Evolutionary conservation across 176 grass and related monocot species (phyloP), one percentile per base, ranked within the genome.

Genomic region (Poa pratensis): DNA sequence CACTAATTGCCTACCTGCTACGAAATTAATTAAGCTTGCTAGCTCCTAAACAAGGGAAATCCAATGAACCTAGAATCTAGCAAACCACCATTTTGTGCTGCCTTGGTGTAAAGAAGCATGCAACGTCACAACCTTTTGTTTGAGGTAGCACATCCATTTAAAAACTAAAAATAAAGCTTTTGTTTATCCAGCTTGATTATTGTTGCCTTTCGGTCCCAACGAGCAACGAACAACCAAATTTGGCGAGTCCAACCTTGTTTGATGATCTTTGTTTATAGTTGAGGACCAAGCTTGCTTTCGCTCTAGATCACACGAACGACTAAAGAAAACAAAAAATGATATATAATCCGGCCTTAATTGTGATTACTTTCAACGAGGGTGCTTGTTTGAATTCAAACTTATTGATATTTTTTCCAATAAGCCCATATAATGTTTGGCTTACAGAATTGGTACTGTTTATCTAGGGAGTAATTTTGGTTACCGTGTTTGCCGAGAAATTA

Each of bases 1-100:
- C 9, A 2, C 42, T 45, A 2, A 45, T 11, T 11, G 9, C 45
- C n/a, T 64, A 17, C 55, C 9, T 63, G 23, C 9, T 17, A 46
- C 34, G 22, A 22, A 45, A 65, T 50, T 50, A 50, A 50, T 15
- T 50, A 50, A 50, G 48, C 48, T 49, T 46, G 12, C 15, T 45
- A 9, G 79, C 13, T n/a, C 15, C 23, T 65, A 16, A 9, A 26
- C 58, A 35, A 0, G 19, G 10, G 1, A 78, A 43, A 81, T 87
- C 45, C 65, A 23, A 34, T 28, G 24, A 58, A 68, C 35, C 22
- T 17, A 40, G 30, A 50, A 76, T 76, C 72, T 27, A 66, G 26
- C 59, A 76, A 76, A 72, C 65, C 43, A 73, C 78, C 26, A 84
- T 79, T 79, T 64, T 83, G 43, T 42, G 54, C 17, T 1, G 32